A percentile compares a stretch with the other conserved stretches of the same genome.
These are phyloP conservation scores for Verticillium longisporum DNA, from an alignment of 2,329 filamentous ascomycete genomes.

Conservation along the genomic window DNA sequence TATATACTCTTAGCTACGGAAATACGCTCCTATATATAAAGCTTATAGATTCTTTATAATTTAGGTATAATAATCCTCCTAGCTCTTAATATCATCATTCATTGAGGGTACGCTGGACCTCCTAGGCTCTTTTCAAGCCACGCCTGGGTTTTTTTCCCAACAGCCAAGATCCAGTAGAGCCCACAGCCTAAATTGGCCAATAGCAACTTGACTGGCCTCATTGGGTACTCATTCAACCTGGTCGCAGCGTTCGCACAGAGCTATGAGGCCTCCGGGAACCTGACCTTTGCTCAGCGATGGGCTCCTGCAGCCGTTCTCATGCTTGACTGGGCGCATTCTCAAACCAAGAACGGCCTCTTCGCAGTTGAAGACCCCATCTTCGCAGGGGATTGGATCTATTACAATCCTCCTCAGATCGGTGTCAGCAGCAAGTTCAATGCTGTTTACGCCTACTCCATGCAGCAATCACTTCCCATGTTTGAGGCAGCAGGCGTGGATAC, in stretches of 20 bases:
- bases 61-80: not conserved
- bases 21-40: conserved; percentile 1
- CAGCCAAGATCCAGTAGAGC: conserved; percentile 22
- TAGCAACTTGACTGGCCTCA: conserved; percentile 20
- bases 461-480: conserved; percentile 16
- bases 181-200: conserved; percentile 13
- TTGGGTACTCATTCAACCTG: conserved; percentile 27
- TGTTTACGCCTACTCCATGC: conserved; percentile 22
- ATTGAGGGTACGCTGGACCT: conserved; percentile 13
- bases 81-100: conserved; percentile 6
- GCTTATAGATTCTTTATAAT: not conserved
- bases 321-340: conserved; percentile 26
- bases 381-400: conserved; percentile 27
- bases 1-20: no score
- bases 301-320: conserved; percentile 18
- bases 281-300: conserved; percentile 18
- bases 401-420: conserved; percentile 21
- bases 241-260: conserved; percentile 20
- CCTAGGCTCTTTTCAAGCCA: conserved; percentile 20
- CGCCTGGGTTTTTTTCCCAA: conserved; percentile 22
- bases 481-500: conserved; percentile 13
- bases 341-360: conserved; percentile 18
- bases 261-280: conserved; percentile 21
- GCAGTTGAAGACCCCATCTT: conserved; percentile 18
- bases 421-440: conserved; percentile 23